A percentile compares a stretch with the other conserved stretches of the same genome.
These are phyloP conservation scores for Candida argentea DNA, from an alignment of 805 yeast genomes.

Conservation along the genomic window DNA sequence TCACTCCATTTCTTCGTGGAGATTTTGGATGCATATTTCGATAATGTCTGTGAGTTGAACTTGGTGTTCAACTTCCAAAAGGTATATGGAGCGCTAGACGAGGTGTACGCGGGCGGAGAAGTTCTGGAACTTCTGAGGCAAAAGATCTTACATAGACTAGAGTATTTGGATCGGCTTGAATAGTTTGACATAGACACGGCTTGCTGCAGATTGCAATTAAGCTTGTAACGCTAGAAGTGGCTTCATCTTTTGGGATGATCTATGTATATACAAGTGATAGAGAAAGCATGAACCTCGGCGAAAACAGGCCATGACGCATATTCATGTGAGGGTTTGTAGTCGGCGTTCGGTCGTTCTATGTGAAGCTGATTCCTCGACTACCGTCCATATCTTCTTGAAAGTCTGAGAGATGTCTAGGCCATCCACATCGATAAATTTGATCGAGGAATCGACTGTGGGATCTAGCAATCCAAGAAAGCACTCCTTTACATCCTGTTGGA, in stretches of 20 bases:
- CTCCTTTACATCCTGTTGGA: slow-evolving; percentile 62
- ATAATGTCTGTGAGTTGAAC: slow-evolving; percentile 89
- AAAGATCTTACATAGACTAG: slow-evolving; percentile 53
- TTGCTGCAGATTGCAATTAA: no score
- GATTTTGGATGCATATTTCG: slow-evolving; percentile 73
- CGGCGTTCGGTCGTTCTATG: no score
- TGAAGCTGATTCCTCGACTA: no score
- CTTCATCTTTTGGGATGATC: not conserved
- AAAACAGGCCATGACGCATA: no score
- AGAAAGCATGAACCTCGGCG: no score
- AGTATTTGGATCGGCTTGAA: slow-evolving; percentile 53
- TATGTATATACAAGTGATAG: not conserved
- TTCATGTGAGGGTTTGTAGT: no score
- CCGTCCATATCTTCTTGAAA: slow-evolving; percentile 36
- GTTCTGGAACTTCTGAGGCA: slow-evolving; percentile 75
- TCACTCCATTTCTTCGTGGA: slow-evolving; percentile 84
- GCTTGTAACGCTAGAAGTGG: no score
- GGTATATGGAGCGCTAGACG: slow-evolving; percentile 75
- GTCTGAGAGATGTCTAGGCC: slow-evolving; percentile 50
- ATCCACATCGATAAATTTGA: slow-evolving; percentile 48
- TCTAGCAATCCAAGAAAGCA: slow-evolving; percentile 44
- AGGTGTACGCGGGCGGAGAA: slow-evolving; percentile 85
- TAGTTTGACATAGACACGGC: slow-evolving; percentile 13
- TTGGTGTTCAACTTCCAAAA: slow-evolving; percentile 86
- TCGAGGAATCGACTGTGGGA: slow-evolving; percentile 16